Percentiles rank a stretch among this genome's conserved stretches.
phyloP scores from a whole-genome alignment of 441 rosid genomes.

The Erodium trifolium region DNA sequence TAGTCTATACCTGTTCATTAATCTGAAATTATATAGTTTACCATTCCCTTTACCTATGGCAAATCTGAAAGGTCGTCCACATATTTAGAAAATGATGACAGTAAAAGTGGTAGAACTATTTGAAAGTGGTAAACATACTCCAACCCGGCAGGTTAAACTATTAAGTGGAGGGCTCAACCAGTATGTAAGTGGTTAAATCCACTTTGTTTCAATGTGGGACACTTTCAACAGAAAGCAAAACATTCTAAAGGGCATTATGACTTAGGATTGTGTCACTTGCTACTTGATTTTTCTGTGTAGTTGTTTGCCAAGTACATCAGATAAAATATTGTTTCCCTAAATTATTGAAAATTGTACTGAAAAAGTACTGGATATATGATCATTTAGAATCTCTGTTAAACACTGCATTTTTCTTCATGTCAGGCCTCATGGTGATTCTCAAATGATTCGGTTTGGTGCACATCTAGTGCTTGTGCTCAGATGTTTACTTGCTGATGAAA shows the following conservation, averaged over 20 bases:
- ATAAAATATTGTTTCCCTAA: background rate
- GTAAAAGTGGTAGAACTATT: background rate
- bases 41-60: background rate
- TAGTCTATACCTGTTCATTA: background rate
- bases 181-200: background rate
- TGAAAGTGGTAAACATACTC: background rate
- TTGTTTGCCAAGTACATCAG: background rate
- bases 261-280: background rate
- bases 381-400: slow-evolving; percentile 17
- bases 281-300: background rate
- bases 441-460: slow-evolving; percentile 94
- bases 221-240: background rate
- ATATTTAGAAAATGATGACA: background rate
- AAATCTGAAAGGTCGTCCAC: background rate
- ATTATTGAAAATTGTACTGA: background rate
- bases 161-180: background rate
- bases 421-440: slow-evolving; percentile 98
- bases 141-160: background rate
- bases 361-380: background rate
- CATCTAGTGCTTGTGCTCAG: slow-evolving; percentile 93
- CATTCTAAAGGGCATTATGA: background rate
- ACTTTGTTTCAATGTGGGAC: background rate
- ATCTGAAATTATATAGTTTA: background rate
- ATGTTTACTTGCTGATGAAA: slow-evolving; percentile 60
- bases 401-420: slow-evolving; percentile 21